These are phyloP conservation scores for Discostella stelligera DNA, from an alignment of 352 stramenopile genomes.

Conservation along the genomic window DNA sequence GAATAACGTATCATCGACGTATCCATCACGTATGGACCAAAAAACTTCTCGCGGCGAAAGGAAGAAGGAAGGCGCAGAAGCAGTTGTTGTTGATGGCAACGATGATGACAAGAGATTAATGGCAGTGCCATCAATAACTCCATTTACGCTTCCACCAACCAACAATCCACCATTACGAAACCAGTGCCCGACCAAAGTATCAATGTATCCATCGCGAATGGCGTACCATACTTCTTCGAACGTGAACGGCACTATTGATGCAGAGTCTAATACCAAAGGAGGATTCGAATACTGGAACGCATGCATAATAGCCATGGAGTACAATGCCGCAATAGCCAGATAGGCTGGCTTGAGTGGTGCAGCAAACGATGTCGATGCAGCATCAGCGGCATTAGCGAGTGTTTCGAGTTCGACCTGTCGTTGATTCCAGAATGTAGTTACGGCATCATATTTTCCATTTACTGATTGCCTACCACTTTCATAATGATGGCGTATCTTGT, in stretches of 20 bases:
- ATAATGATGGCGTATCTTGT: slow-evolving; percentile 46
- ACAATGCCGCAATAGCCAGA: slow-evolving; percentile 40
- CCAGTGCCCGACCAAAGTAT: slow-evolving; percentile 35
- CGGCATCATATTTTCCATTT: neutral
- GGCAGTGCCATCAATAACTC: slow-evolving; percentile 7
- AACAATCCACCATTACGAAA: slow-evolving; percentile 52
- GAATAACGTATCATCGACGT: slow-evolving; percentile 34
- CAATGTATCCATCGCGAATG: slow-evolving; percentile 50
- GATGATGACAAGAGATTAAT: slow-evolving; percentile 6
- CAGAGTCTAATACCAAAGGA: neutral
- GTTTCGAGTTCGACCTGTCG: slow-evolving; percentile 40
- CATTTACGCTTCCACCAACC: slow-evolving; percentile 20
- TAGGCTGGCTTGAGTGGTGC: slow-evolving; percentile 41
- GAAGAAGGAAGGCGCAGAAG: too few relatives aligned
- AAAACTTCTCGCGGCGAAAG: slow-evolving; percentile 37
- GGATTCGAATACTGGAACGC: slow-evolving; percentile 9
- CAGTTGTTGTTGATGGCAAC: slow-evolving; percentile 2
- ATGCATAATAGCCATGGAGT: slow-evolving; percentile 19
- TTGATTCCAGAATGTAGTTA: slow-evolving; percentile 45
- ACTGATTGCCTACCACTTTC: neutral
- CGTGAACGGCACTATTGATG: slow-evolving; percentile 38
- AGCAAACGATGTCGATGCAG: slow-evolving; percentile 2
- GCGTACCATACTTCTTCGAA: slow-evolving; percentile 52
- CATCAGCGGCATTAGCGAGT: slow-evolving; percentile 9
- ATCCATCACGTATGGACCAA: slow-evolving; percentile 42